Evolutionary conservation across 495 filamentous ascomycete species (phyloP).

Genomic region (Penicillium cinerascens): DNA sequence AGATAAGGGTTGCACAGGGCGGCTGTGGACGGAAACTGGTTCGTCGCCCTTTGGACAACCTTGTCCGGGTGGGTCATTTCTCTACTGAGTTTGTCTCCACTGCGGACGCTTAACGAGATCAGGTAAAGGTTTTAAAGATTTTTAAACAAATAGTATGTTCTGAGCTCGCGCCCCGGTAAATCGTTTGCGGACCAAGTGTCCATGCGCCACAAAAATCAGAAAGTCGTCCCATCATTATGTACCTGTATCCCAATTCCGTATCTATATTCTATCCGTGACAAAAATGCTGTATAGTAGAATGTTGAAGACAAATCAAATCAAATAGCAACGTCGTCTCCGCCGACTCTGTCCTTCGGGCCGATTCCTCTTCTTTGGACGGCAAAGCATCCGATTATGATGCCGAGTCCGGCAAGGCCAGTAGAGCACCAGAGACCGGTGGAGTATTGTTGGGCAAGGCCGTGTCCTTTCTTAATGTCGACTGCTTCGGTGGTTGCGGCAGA

Average conservation of each 20-base stretch:
- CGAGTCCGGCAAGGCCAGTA: slow-evolving; percentile 29
- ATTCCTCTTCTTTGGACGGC: slow-evolving; percentile 30
- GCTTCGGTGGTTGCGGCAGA: slow-evolving; percentile 35
- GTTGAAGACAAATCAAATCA: slow-evolving; percentile 5
- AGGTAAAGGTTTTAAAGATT: neutral
- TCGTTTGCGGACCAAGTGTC: neutral
- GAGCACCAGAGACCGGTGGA: slow-evolving; percentile 38
- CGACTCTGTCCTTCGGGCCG: slow-evolving; percentile 27
- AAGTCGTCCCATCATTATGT: neutral
- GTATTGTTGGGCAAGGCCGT: slow-evolving; percentile 30
- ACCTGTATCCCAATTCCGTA: neutral
- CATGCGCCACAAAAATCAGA: neutral
- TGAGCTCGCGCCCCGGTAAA: neutral
- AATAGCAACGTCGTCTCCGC: slow-evolving; percentile 19
- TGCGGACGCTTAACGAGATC: neutral
- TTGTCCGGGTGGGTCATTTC: neutral
- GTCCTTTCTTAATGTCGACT: slow-evolving; percentile 32
- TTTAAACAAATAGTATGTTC: neutral
- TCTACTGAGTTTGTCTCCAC: neutral
- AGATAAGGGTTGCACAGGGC: slow-evolving; percentile 4
- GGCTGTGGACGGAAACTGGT: neutral
- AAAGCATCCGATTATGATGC: slow-evolving; percentile 27
- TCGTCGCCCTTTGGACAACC: neutral
- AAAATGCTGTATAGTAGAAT: neutral
- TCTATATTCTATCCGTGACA: neutral